These are phyloP conservation scores for Penicillium sp. DNA, from an alignment of 2,329 filamentous ascomycete species.

Conservation along the genomic window DNA sequence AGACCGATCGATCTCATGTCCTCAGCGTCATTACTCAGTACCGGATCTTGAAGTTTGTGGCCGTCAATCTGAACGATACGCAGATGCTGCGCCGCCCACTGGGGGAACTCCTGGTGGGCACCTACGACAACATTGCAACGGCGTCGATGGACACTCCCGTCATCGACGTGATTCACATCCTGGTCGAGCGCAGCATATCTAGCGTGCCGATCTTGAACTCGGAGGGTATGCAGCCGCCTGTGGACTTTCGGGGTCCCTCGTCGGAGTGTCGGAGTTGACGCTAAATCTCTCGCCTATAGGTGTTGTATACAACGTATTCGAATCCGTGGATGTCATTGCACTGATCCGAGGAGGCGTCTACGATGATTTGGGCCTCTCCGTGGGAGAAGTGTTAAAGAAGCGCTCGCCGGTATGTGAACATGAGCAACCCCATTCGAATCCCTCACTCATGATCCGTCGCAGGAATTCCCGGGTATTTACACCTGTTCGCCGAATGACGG, in stretches of 20 bases:
- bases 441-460: constrained; percentile 3
- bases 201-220: constrained; percentile 89
- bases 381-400: constrained; percentile 85
- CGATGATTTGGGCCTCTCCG: constrained; percentile 79
- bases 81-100: constrained; percentile 84
- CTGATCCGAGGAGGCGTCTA: constrained; percentile 92
- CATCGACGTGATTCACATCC: constrained; percentile 87
- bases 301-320: constrained; percentile 88
- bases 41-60: constrained; percentile 96
- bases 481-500: constrained; percentile 90
- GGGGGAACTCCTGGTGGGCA: constrained; percentile 78
- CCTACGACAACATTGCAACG: constrained; percentile 75
- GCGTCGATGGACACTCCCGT: constrained; percentile 87
- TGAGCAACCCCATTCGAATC: not conserved
- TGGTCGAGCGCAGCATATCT: constrained; percentile 91
- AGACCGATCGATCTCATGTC: constrained; percentile 87
- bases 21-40: constrained; percentile 98
- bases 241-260: too few species aligned
- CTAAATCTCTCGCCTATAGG: constrained; percentile 40
- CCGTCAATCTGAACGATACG: constrained; percentile 88
- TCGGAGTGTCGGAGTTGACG: not conserved
- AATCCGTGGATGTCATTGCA: constrained; percentile 94
- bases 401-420: constrained; percentile 63
- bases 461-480: constrained; percentile 94
- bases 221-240: constrained; percentile 52